A percentile compares a stretch with the other conserved stretches of the same genome.
Conservation (phyloP, 495 filamentous ascomycete species). For the Annulohypoxylon bovei region DNA sequence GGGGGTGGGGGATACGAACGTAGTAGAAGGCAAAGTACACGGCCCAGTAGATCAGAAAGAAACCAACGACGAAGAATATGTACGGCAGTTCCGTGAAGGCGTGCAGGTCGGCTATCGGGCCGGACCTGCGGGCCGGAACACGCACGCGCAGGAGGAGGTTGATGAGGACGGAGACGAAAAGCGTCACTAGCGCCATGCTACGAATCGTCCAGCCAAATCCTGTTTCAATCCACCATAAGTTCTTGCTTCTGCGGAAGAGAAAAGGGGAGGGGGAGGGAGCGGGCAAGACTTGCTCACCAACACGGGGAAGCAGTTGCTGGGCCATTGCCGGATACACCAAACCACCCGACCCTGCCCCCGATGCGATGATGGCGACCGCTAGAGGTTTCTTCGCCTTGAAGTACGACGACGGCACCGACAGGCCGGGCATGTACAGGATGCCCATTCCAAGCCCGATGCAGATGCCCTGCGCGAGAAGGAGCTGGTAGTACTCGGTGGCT, state of each 20-base stretch:
- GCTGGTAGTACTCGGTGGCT: slow-evolving; percentile 73
- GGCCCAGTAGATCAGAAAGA: slow-evolving; percentile 63
- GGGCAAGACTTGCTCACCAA: slow-evolving; percentile 57
- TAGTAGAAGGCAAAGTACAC: slow-evolving; percentile 78
- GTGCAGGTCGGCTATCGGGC: slow-evolving; percentile 43
- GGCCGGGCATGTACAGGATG: slow-evolving; percentile 73
- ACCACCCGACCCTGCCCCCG: slow-evolving; percentile 69
- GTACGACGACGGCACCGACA: slow-evolving; percentile 77
- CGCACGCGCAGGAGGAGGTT: slow-evolving; percentile 49
- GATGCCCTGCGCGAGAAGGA: slow-evolving; percentile 85
- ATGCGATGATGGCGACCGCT: slow-evolving; percentile 69
- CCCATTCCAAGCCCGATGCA: slow-evolving; percentile 79
- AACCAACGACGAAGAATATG: slow-evolving; percentile 40
- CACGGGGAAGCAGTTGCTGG: slow-evolving; percentile 60
- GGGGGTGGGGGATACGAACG: slow-evolving; percentile 60
- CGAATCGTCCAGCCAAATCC: slow-evolving; percentile 56
- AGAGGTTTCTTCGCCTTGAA: slow-evolving; percentile 73
- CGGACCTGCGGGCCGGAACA: slow-evolving; percentile 41
- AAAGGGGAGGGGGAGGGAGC: slow-evolving; percentile 50
- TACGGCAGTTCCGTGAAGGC: slow-evolving; percentile 48
- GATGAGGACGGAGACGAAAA: slow-evolving; percentile 47
- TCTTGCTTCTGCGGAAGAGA: not conserved
- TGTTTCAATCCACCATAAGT: slow-evolving; percentile 25
- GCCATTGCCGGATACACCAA: slow-evolving; percentile 64
- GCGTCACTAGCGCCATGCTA: slow-evolving; percentile 47